Evolutionary conservation across 768 basidiomycete species (phyloP).

Genomic region (Rhizopogon salebrosus): DNA sequence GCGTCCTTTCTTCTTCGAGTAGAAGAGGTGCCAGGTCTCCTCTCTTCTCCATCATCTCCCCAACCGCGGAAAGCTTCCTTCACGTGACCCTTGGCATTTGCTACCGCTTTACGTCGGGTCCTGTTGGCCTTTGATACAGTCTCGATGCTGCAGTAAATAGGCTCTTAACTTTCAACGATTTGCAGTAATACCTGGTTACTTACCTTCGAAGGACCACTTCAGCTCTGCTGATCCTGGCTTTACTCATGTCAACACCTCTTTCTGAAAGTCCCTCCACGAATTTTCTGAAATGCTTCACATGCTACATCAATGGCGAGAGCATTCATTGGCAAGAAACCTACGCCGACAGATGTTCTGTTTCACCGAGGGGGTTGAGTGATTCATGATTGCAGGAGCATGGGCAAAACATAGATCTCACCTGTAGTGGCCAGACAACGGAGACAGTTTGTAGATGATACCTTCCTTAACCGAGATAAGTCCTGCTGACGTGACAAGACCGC

Average conservation of each 20-base stretch:
- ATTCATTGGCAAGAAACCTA: slow-evolving; percentile 16
- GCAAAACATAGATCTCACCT: slow-evolving; percentile 24
- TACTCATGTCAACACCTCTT: slow-evolving; percentile 52
- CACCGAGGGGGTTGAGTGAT: background rate
- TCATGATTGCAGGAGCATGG: background rate
- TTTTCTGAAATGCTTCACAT: slow-evolving; percentile 48
- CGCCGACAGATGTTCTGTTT: slow-evolving; percentile 48
- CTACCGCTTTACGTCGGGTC: background rate
- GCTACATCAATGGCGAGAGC: background rate
- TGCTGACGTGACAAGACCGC: slow-evolving; percentile 60
- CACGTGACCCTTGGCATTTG: background rate
- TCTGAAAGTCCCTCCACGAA: slow-evolving; percentile 50
- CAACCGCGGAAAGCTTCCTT: slow-evolving; percentile 15
- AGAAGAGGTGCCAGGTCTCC: background rate
- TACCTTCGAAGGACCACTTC: slow-evolving; percentile 55
- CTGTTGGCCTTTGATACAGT: slow-evolving; percentile 42
- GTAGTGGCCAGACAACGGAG: slow-evolving; percentile 67
- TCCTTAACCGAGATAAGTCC: slow-evolving; percentile 62
- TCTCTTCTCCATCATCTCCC: background rate
- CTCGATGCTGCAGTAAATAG: slow-evolving; percentile 35
- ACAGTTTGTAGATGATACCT: slow-evolving; percentile 53
- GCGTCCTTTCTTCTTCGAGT: slow-evolving; percentile 29
- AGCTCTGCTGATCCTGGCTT: slow-evolving; percentile 57
- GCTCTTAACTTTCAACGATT: background rate
- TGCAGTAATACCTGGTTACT: slow-evolving; percentile 5